Percentiles rank a stretch among this genome's conserved stretches.
Conservation (phyloP, 2,329 filamentous ascomycete species). For the Kalmusia sp. region DNA sequence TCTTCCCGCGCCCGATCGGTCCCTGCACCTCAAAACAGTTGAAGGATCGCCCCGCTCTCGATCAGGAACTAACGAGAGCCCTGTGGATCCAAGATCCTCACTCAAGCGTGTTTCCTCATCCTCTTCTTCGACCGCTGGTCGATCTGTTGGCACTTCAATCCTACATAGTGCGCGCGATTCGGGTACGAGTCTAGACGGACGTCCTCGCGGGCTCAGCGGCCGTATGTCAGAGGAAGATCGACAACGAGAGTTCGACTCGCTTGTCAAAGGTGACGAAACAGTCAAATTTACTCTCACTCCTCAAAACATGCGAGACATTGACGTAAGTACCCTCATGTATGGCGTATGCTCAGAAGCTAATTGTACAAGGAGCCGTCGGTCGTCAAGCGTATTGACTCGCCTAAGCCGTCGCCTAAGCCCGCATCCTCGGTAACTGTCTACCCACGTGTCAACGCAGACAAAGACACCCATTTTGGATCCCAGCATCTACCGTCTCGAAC, state of each 20-base stretch:
- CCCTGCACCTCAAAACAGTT: conserved; percentile 26
- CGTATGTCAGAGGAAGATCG: conserved; percentile 49
- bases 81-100: conserved; percentile 27
- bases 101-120: conserved; percentile 40
- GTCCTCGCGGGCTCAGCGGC: conserved; percentile 34
- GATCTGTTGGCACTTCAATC: conserved; percentile 38
- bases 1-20: conserved; percentile 24
- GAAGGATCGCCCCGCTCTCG: conserved; percentile 32
- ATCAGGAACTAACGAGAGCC: conserved; percentile 22
- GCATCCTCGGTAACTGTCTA: conserved; percentile 39
- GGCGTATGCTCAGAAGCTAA: conserved; percentile 23
- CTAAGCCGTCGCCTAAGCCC: conserved; percentile 18
- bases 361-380: conserved; percentile 27
- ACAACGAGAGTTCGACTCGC: conserved; percentile 55
- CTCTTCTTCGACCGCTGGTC: conserved; percentile 36
- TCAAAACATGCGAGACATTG: conserved; percentile 52
- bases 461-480: conserved; percentile 37
- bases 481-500: conserved; percentile 32
- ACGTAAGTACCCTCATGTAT: conserved; percentile 45
- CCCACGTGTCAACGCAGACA: conserved; percentile 38
- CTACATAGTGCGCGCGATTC: conserved; percentile 44
- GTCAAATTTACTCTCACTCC: conserved; percentile 60
- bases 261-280: conserved; percentile 56
- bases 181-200: conserved; percentile 33
- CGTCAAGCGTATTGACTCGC: conserved; percentile 26